Evolutionary conservation across 2,329 filamentous ascomycete genomes (phyloP).

Genomic region (Cryphonectria japonica): DNA sequence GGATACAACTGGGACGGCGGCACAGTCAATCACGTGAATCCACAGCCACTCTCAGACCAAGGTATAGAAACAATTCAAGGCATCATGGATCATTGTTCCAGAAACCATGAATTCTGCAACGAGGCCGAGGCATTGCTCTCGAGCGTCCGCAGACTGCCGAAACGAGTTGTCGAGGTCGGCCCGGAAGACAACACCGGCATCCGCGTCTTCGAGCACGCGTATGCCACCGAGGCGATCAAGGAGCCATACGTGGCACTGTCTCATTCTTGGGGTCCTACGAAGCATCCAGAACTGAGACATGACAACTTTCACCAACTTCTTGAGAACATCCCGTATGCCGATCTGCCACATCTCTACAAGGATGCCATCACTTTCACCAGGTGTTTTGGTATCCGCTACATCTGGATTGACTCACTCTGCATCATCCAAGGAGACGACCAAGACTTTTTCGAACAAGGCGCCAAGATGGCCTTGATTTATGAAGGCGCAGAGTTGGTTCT

Average conservation of each 20-base stretch:
- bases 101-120: too few relatives aligned
- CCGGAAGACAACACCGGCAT: slow-evolving; percentile 5
- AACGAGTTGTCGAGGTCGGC: slow-evolving; percentile 9
- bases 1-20: too few relatives aligned
- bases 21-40: too few relatives aligned
- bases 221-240: neutral
- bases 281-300: too few relatives aligned
- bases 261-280: too few relatives aligned
- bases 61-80: too few relatives aligned
- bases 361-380: neutral
- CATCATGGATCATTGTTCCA: too few relatives aligned
- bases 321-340: too few relatives aligned
- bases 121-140: neutral
- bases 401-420: neutral
- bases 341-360: neutral
- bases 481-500: slow-evolving; percentile 9
- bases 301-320: too few relatives aligned
- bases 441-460: neutral
- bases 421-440: neutral
- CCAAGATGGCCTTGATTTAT: slow-evolving; percentile 9
- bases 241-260: too few relatives aligned
- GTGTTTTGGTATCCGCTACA: neutral
- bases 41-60: too few relatives aligned
- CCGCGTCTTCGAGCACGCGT: neutral
- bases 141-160: neutral